These are phyloP conservation scores for Tetrahymena thermophila DNA, from an alignment of 73 alveolate genomes.

Conservation along the genomic window DNA sequence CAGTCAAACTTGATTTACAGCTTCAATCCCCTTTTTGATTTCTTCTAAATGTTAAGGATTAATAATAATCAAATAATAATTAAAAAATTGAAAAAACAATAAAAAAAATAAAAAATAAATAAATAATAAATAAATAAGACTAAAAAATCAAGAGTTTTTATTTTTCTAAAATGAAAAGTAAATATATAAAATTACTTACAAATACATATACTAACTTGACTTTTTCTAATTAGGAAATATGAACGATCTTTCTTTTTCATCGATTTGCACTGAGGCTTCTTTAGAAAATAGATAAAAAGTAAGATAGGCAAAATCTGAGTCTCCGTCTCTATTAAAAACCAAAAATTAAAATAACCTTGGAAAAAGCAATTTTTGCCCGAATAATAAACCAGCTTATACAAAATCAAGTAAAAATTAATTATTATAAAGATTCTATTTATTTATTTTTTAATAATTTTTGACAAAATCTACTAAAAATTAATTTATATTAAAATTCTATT, in stretches of 20 bases:
- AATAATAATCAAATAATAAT: no score
- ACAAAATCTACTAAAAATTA: no score
- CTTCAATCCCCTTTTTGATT: neutral
- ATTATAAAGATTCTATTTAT: neutral
- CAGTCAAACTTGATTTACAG: neutral
- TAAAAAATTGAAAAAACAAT: no score
- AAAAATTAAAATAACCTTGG: neutral
- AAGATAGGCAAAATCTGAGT: neutral
- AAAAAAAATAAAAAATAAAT: no score
- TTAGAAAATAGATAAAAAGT: neutral
- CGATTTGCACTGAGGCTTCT: neutral
- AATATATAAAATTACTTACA: neutral
- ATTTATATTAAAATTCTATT: neutral
- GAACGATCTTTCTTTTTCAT: neutral
- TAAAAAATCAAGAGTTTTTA: no score
- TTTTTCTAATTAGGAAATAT: neutral
- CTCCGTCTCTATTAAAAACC: neutral
- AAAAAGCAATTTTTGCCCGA: neutral
- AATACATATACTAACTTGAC: no score
- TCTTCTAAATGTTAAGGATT: no score
- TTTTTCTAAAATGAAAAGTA: neutral
- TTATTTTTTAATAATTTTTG: neutral
- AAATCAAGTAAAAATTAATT: neutral
- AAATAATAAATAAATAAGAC: no score
- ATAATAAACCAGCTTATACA: neutral